Conservation (phyloP, 345 rosid species). For the Citrus glauca region DNA sequence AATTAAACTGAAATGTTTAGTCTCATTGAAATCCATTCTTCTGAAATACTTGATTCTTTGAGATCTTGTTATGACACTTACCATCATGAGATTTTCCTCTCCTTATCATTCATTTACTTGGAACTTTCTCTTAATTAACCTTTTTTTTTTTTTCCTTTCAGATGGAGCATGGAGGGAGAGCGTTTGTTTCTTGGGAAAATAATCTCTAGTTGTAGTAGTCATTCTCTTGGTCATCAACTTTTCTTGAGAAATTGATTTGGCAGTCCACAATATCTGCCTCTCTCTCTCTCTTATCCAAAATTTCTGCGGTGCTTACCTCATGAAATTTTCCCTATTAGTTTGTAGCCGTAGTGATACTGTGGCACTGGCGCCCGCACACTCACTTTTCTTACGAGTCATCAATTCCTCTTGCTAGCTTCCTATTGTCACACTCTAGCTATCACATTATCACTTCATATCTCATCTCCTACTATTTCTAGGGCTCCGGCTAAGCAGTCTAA, state of each 20-base stretch:
- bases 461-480: not conserved
- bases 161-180: too few species aligned
- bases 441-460: not conserved
- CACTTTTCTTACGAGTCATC: not conserved
- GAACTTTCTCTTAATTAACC: not conserved
- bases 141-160: not conserved
- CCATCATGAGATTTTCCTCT: conserved; percentile 1
- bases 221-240: not conserved
- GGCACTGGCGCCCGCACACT: not conserved
- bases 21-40: not conserved
- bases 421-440: not conserved
- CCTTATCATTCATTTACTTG: not conserved
- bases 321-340: not conserved
- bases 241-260: not conserved
- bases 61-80: not conserved
- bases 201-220: not conserved
- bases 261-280: not conserved
- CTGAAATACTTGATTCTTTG: not conserved
- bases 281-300: not conserved
- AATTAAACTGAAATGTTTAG: not conserved
- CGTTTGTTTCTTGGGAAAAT: not conserved
- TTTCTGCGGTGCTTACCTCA: not conserved
- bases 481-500: not conserved
- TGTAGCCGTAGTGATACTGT: not conserved
- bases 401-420: not conserved